Percentiles rank a stretch among this genome's conserved stretches.
Conservation (phyloP, 2,329 filamentous ascomycete genomes). For the Fusarium domesticum region DNA sequence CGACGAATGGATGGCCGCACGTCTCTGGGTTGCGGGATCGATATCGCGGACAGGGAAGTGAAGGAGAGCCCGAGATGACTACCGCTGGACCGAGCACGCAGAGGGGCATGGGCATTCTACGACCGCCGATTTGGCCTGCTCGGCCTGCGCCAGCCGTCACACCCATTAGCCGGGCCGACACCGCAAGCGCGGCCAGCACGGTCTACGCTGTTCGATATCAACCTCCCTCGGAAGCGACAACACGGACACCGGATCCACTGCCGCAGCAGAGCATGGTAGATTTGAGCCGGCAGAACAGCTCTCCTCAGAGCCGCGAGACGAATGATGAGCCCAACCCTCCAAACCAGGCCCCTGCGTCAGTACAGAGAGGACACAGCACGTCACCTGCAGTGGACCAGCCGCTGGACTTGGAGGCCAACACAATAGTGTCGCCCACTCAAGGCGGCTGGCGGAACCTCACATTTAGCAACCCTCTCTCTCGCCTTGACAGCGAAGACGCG, state of each 20-base stretch:
- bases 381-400: constrained; percentile 12
- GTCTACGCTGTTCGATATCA: constrained; percentile 63
- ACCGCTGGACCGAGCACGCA: constrained; percentile 25
- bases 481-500: constrained; percentile 13
- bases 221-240: constrained; percentile 51
- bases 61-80: constrained; percentile 14
- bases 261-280: constrained; percentile 31
- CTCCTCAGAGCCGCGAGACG: constrained; percentile 23
- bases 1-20: constrained; percentile 28
- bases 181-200: constrained; percentile 61
- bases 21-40: constrained; percentile 28
- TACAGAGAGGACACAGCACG: constrained; percentile 22
- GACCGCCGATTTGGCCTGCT: constrained; percentile 53
- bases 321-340: constrained; percentile 28
- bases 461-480: constrained; percentile 14
- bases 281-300: constrained; percentile 37
- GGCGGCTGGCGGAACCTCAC: constrained; percentile 28
- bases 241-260: constrained; percentile 43
- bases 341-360: constrained; percentile 17
- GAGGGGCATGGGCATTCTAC: constrained; percentile 38
- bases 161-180: constrained; percentile 60
- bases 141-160: constrained; percentile 54
- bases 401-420: constrained; percentile 31
- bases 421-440: constrained; percentile 21
- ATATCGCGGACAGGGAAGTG: constrained; percentile 24